These are phyloP conservation scores for Rosa chinensis DNA, from an alignment of 306 rosid species.

Conservation along the genomic window DNA sequence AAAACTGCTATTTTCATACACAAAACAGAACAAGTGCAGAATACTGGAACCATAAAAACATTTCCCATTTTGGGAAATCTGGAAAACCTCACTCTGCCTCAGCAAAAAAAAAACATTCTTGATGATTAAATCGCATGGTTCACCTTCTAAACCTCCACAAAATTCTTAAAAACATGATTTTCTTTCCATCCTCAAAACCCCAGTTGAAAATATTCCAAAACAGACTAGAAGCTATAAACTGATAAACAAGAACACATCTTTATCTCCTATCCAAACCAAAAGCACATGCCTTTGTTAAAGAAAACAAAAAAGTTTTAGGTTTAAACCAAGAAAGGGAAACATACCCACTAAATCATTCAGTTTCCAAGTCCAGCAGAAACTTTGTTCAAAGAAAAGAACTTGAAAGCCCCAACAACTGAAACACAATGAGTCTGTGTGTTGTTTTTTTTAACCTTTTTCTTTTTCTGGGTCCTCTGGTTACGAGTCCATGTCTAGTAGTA, in stretches of 20 bases:
- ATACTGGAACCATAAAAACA: neutral
- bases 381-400: constrained; percentile 19
- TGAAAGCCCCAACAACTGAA: constrained; percentile 6
- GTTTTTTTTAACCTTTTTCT: neutral
- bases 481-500: constrained; percentile 9
- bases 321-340: neutral
- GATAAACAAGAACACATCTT: neutral
- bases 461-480: neutral
- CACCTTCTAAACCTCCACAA: neutral
- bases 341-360: constrained; percentile 28
- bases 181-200: constrained; percentile 16
- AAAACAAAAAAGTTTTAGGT: neutral
- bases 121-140: neutral
- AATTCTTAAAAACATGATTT: neutral
- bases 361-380: constrained; percentile 1
- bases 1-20: neutral
- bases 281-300: neutral
- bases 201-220: neutral
- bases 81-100: neutral
- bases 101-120: neutral
- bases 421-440: neutral
- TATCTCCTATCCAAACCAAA: neutral
- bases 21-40: neutral
- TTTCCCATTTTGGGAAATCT: constrained; percentile 5
- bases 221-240: neutral